Conservation (phyloP, 2,329 filamentous ascomycete genomes). For the Rhinocladiella mackenziei region DNA sequence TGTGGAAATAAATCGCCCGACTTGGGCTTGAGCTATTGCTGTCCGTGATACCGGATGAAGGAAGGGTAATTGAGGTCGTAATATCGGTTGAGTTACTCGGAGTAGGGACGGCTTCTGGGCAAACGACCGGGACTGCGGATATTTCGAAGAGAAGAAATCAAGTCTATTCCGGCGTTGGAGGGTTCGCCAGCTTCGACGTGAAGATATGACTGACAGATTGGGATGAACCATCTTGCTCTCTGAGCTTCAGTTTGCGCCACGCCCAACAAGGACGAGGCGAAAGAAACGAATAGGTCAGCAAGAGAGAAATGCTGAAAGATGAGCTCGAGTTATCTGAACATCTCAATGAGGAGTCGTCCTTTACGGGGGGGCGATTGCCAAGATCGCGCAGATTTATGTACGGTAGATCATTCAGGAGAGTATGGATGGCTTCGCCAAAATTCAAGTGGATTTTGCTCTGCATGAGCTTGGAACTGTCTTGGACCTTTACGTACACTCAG, state of each 20-base stretch:
- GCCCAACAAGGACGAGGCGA: background rate
- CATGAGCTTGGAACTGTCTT: too few relatives aligned
- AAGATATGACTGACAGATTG: background rate
- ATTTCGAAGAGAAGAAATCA: conserved; percentile 21
- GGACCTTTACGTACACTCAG: too few relatives aligned
- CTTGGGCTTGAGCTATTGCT: conserved; percentile 52
- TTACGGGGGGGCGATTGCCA: too few relatives aligned
- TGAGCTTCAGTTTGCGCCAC: background rate
- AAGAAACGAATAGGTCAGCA: background rate
- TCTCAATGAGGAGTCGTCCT: too few relatives aligned
- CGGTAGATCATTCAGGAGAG: too few relatives aligned
- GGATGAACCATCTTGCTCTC: background rate
- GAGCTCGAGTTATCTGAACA: too few relatives aligned
- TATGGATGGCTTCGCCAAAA: too few relatives aligned
- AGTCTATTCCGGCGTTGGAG: conserved; percentile 1
- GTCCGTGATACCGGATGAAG: conserved; percentile 52
- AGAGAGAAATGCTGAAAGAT: too few relatives aligned
- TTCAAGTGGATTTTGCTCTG: too few relatives aligned
- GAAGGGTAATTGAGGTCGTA: conserved; percentile 63
- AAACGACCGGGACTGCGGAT: conserved; percentile 48
- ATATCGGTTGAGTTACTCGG: conserved; percentile 46
- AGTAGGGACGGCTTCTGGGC: conserved; percentile 55
- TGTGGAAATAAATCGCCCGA: conserved; percentile 73
- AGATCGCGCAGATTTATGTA: too few relatives aligned
- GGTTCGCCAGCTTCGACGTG: conserved; percentile 7